A percentile compares a stretch with the other conserved stretches of the same genome.
These are phyloP conservation scores for Fusarium duplospermum DNA, from an alignment of 2,329 filamentous ascomycete genomes.

Conservation along the genomic window DNA sequence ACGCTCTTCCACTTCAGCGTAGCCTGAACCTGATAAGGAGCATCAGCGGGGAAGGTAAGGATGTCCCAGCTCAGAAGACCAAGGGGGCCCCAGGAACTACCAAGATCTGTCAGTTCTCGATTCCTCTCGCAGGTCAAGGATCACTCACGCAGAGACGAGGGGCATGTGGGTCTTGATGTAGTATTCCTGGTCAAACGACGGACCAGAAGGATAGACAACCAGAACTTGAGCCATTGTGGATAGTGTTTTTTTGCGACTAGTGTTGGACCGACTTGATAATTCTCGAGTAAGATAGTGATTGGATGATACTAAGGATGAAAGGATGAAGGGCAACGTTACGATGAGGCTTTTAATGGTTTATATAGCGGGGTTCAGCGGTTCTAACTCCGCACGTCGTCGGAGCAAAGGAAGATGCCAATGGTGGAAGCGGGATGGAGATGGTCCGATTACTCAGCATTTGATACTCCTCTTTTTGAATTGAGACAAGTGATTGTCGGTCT, in stretches of 20 bases:
- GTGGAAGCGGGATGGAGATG: not conserved
- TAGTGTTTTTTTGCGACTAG: not conserved
- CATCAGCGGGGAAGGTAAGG: constrained; percentile 27
- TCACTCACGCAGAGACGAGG: constrained; percentile 37
- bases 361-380: not conserved
- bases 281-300: not conserved
- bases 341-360: not conserved
- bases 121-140: too few relatives aligned
- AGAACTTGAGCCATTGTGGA: constrained; percentile 39
- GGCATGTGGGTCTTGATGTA: constrained; percentile 45
- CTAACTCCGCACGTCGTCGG: not conserved
- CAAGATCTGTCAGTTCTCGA: not conserved
- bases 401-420: not conserved
- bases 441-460: not conserved
- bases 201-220: constrained; percentile 43
- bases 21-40: constrained; percentile 41
- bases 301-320: not conserved
- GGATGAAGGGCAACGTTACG: not conserved
- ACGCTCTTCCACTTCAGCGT: constrained; percentile 37
- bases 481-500: not conserved
- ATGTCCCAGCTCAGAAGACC: constrained; percentile 41
- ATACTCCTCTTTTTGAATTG: not conserved
- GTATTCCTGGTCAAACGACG: constrained; percentile 42
- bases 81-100: constrained; percentile 31
- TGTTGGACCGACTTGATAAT: not conserved